Evolutionary conservation across 805 yeast genomes (phyloP), one percentile per base, ranked within the genome.

Genomic region (Candida tallmaniae): DNA sequence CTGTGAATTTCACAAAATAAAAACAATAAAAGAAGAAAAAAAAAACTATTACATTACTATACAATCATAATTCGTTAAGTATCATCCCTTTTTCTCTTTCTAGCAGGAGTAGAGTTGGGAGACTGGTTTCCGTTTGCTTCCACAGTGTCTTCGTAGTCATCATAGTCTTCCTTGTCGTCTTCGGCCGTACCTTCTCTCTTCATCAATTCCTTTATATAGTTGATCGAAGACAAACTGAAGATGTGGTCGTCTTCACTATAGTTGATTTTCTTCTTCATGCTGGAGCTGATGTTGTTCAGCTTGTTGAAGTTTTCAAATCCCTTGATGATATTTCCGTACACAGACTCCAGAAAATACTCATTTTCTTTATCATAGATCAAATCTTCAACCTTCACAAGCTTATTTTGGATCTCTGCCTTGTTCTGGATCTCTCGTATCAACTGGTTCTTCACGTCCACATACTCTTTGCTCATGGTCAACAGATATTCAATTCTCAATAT

Each of bases 271-370:
- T 72, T 69, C 58, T 65, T 67, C 36, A 50, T 53, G 6, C 4
- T 14, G 16, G 30, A 22, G 10, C 34, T 29, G 3, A 62, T 56
- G 20, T 54, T 41, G 15, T 48, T 44, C n/a, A n/a, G n/a, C 45
- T 82, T 83, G 31, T 80, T 69, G 50, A 84, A 83, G 47, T 77
- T 82, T 31, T 89, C 96, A 49, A 88, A 89, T 1, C 97, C 97
- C 43, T 83, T 82, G n/a, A 87, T 83, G 18, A 90, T 81, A 55
- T 86, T 89, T 0, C 96, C 89, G 36, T 74, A 74, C 19, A 68
- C 57, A 38, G 86, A 76, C 34, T 83, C 88, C 19, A 81, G 75
- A 30, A 89, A 74, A 52, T 89, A 89, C 10, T 76, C 74, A 7
- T 82, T 78, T 52, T 89, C 97, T 44, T 77, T 76, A 31, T 78